These are phyloP conservation scores for Hsuehochloa calcarea DNA, from an alignment of 176 grass and related monocot genomes.

Conservation along the genomic window DNA sequence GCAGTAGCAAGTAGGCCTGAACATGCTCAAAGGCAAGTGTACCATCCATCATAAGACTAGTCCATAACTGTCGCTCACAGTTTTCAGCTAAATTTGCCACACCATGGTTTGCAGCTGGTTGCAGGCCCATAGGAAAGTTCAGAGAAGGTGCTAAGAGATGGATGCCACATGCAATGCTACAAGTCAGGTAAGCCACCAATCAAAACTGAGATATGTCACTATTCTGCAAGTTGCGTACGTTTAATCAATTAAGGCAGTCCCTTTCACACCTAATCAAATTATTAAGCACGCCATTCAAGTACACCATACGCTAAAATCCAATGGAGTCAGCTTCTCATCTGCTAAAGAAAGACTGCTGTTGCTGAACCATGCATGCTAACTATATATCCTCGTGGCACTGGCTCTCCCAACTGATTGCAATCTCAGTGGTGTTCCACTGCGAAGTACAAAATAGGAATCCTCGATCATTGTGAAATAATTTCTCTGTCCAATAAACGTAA, in stretches of 20 bases:
- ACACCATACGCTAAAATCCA: neutral
- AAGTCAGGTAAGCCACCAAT: neutral
- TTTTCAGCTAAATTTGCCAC: neutral
- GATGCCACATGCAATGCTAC: neutral
- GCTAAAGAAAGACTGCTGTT: neutral
- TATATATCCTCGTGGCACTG: neutral
- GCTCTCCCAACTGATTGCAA: slow-evolving; percentile 19
- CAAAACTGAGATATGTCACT: neutral
- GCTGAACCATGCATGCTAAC: neutral
- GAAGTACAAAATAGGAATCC: neutral
- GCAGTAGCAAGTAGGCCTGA: neutral
- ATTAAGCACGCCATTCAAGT: neutral
- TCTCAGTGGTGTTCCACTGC: neutral
- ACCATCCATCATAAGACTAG: no score
- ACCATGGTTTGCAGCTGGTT: slow-evolving; percentile 1
- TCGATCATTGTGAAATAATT: neutral
- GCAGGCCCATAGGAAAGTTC: neutral
- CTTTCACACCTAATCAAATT: neutral
- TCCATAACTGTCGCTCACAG: neutral
- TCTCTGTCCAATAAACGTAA: no score
- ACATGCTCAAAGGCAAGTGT: neutral
- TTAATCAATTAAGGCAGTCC: neutral
- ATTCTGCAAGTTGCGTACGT: neutral
- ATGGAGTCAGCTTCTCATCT: neutral
- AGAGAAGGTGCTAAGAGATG: neutral